Conservation (phyloP, 1,284 basidiomycete genomes). For the Rugosomyces carneus region DNA sequence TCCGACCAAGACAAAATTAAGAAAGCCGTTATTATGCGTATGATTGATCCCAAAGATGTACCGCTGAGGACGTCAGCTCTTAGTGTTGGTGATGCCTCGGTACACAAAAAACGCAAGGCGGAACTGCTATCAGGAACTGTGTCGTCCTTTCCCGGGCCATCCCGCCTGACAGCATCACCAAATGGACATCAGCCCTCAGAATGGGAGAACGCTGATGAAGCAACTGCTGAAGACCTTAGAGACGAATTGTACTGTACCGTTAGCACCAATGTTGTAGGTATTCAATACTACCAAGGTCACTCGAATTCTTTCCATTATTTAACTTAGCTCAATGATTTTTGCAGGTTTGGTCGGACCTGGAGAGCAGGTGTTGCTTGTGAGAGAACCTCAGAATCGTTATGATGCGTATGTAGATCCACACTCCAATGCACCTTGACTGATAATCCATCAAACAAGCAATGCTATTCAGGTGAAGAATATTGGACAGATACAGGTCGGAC, state of each 20-base stretch:
- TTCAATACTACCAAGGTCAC: slow-evolving; percentile 74
- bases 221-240: slow-evolving; percentile 40
- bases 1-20: slow-evolving; percentile 59
- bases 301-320: slow-evolving; percentile 3
- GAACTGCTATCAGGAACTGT: slow-evolving; percentile 2
- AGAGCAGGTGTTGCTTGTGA: slow-evolving; percentile 68
- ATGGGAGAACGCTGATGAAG: slow-evolving; percentile 36
- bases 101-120: slow-evolving; percentile 24
- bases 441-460: slow-evolving; percentile 38
- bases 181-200: slow-evolving; percentile 19
- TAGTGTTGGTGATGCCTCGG: slow-evolving; percentile 3
- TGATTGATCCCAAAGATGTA: neutral
- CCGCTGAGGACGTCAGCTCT: neutral
- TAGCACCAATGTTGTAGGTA: slow-evolving; percentile 65
- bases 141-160: slow-evolving; percentile 1
- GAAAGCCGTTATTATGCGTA: slow-evolving; percentile 38
- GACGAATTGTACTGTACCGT: slow-evolving; percentile 65
- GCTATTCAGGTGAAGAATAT: slow-evolving; percentile 81
- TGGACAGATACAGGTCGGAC: slow-evolving; percentile 67
- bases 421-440: slow-evolving; percentile 2
- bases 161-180: slow-evolving; percentile 1
- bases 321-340: slow-evolving; percentile 4
- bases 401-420: slow-evolving; percentile 43
- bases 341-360: slow-evolving; percentile 69
- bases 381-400: slow-evolving; percentile 65